phyloP scores from a whole-genome alignment of 345 rosid genomes.

The Kernera saxatilis region DNA sequence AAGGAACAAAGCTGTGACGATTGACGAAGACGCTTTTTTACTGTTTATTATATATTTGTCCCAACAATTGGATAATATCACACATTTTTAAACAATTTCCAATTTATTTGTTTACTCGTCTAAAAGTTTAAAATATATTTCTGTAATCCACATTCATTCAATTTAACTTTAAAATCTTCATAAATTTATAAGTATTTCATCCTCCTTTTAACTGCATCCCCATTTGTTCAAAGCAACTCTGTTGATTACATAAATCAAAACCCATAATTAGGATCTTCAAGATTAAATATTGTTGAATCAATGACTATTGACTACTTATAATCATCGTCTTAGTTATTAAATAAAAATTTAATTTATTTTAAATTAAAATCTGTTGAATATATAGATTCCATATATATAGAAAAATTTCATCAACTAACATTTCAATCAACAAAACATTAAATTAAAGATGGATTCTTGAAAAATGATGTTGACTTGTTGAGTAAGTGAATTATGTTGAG shows the following conservation, averaged over 20 bases:
- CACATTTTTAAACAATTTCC: neutral
- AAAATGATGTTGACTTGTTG: neutral
- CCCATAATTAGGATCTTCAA: neutral
- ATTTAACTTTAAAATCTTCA: neutral
- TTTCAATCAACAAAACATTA: neutral
- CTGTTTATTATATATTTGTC: slow-evolving; percentile 3
- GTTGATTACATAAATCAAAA: neutral
- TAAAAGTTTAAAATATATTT: neutral
- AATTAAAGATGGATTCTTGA: neutral
- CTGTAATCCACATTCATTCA: neutral
- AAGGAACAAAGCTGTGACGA: slow-evolving; percentile 25
- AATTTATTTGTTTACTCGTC: neutral
- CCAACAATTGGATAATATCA: slow-evolving; percentile 13
- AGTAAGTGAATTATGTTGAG: neutral
- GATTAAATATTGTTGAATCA: neutral
- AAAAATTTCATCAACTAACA: neutral
- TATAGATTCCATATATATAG: neutral
- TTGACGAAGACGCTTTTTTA: slow-evolving; percentile 13
- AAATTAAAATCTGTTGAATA: neutral
- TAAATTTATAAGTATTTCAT: neutral
- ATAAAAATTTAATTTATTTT: neutral
- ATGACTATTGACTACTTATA: neutral
- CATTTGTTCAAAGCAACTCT: neutral
- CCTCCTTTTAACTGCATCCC: neutral
- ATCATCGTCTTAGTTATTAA: neutral